Evolutionary conservation across 331 rosid species (phyloP), one percentile per base, ranked within the genome.

Genomic region (Malus hybrid): DNA sequence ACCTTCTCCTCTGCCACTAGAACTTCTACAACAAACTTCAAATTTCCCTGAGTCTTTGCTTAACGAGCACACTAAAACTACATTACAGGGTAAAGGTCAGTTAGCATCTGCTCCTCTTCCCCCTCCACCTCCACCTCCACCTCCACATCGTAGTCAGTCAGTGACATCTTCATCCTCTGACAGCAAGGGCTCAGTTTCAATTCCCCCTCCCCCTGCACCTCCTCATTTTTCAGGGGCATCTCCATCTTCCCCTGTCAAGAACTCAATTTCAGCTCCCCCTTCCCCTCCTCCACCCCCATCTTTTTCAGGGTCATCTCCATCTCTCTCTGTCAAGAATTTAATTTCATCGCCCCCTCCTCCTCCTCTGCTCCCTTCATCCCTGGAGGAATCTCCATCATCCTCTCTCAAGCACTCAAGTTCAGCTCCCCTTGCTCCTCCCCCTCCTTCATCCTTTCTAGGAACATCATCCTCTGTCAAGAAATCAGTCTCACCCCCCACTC

Each of bases 361-460:
- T 3, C 75, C 85, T 19, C 80, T 50, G 56, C 88, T 55, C 81
- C 74, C 44, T 6, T 69, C n/a, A 11, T 56, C 22, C 66, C 46
- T 6, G 77, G 73, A 70, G 57, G 57, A 52, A 52, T 52, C 57
- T 52, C 71, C 70, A 61, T 31, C 78, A 50, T 76, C 81, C 48
- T 18, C 73, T 32, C 19, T 54, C 65, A 83, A 79, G 19, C 62
- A 70, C 71, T 72, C 85, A 61, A 65, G 62, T 72, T 76, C 81
- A 62, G 55, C 65, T 52, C 83, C 86, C 46, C 29, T 76, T 79
- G 79, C 83, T 15, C 83, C 88, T 82, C 81, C 89, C 2, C 78
- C 85, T 20, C 80, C 88, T 60, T 79, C 80, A 59, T 6, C 69
- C n/a, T 31, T 63, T 27, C 66, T 55, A 6, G 80, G 73, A 74